These are phyloP conservation scores for Dacryopinax primogenitus DNA, from an alignment of 768 basidiomycete species.

Conservation along the genomic window DNA sequence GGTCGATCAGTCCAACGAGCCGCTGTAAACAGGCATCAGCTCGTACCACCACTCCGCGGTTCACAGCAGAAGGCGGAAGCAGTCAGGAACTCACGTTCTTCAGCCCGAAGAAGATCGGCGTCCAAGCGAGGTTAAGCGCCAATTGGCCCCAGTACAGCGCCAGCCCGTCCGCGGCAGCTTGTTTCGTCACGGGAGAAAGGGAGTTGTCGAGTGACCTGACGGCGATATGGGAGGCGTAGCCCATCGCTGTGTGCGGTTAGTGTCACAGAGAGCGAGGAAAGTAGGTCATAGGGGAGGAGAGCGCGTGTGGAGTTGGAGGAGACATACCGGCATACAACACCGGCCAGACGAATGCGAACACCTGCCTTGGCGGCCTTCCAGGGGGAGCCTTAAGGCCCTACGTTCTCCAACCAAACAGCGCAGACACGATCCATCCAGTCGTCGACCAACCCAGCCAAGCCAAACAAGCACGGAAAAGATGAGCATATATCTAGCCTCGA, in stretches of 20 bases:
- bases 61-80: not conserved
- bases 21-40: constrained; percentile 27
- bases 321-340: constrained; percentile 31
- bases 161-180: constrained; percentile 36
- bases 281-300: not conserved
- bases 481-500: too few relatives aligned
- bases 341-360: constrained; percentile 50
- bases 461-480: not conserved
- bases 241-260: constrained; percentile 42
- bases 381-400: constrained; percentile 42
- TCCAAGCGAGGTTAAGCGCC: constrained; percentile 47
- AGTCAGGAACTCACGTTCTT: constrained; percentile 30
- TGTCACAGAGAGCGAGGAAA: too few relatives aligned
- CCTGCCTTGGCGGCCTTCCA: constrained; percentile 38
- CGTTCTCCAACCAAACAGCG: not conserved
- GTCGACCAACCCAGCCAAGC: not conserved
- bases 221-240: constrained; percentile 53
- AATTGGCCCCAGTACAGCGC: constrained; percentile 51
- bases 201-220: constrained; percentile 41
- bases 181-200: constrained; percentile 31
- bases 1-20: constrained; percentile 43
- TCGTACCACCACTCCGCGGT: not conserved
- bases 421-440: not conserved
- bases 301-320: constrained; percentile 15
- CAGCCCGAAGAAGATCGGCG: constrained; percentile 48